These are phyloP conservation scores for Clitopilus hobsonii DNA, from an alignment of 768 basidiomycete genomes.

Conservation along the genomic window DNA sequence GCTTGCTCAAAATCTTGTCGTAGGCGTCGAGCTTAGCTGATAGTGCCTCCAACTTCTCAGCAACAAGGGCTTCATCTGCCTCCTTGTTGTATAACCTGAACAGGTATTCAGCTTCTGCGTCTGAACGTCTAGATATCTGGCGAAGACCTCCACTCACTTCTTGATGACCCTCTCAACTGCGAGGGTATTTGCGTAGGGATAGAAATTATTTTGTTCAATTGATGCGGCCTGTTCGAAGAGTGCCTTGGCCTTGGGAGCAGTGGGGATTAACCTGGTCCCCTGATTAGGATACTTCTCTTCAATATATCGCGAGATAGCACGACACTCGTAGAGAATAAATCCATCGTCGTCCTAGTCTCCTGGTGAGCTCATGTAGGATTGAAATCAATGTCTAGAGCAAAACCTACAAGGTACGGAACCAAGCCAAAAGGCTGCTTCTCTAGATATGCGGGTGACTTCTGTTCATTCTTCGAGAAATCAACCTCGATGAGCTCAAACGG, in stretches of 20 bases:
- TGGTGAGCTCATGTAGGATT: background rate
- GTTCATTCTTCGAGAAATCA: constrained; percentile 37
- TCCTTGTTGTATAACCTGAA: background rate
- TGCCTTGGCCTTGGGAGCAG: constrained; percentile 30
- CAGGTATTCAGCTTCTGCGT: background rate
- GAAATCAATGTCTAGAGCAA: too few relatives aligned
- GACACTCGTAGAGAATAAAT: constrained; percentile 59
- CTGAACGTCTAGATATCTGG: background rate
- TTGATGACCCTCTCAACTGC: constrained; percentile 48
- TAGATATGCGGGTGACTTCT: constrained; percentile 40
- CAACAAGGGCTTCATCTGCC: constrained; percentile 6
- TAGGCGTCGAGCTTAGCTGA: constrained; percentile 46
- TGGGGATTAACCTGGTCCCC: constrained; percentile 48
- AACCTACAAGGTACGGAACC: constrained; percentile 48
- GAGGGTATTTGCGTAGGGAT: constrained; percentile 37
- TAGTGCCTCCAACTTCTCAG: constrained; percentile 21
- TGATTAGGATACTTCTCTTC: constrained; percentile 48
- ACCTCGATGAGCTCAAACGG: constrained; percentile 47
- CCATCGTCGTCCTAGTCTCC: constrained; percentile 50
- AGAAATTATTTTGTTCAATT: constrained; percentile 50
- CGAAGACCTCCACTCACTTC: constrained; percentile 28
- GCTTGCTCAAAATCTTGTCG: constrained; percentile 51
- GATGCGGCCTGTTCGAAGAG: constrained; percentile 50
- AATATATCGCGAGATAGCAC: constrained; percentile 59
- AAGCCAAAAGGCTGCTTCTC: constrained; percentile 61